Evolutionary conservation across 805 yeast genomes (phyloP), one percentile per base, ranked within the genome.

Genomic region (Kodamaea kakaduensis): DNA sequence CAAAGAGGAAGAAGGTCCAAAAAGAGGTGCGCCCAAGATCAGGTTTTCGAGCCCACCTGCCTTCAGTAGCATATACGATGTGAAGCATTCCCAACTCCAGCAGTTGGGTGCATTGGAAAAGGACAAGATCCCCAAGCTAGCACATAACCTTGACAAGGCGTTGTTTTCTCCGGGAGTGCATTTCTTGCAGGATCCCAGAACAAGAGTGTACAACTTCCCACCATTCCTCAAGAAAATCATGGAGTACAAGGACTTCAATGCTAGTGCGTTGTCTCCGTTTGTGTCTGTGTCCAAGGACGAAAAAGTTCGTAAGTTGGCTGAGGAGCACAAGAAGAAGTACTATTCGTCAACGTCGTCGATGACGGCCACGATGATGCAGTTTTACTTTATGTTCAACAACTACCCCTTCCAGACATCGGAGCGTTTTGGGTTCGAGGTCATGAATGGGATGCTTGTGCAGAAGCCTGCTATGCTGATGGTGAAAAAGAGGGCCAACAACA

Each of bases 301-400:
- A 9, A 26, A 26, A n/a, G 19, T 26, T 14, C 15, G 5, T 9
- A 27, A 28, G 22, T 15, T 25, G 8, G 63, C 90, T 31, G 48
- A 73, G 1, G 35, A 63, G 4, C 44, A 38, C 32, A 47, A 46
- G 26, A 64, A 47, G 52, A 56, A 51, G 37, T 90, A 69, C 52
- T 75, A 73, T 39, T 84, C 94, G 2, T 87, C 96, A 1, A 88
- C 97, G 0, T 84, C 95, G 13, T 84, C 96, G 1, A 73, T 90
- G 84, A 89, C 97, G 0, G 69, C 80, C 1, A 59, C 80, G 1
- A 67, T 90, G 29, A 67, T 79, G 3, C 94, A 88, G 32, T 64
- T 90, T 40, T 96, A 93, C 58, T 69, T 68, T 40, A 60, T 85
- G 7, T 52, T 93, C 25, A 78, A 81, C 47, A 67, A 63, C 38